Conservation (phyloP, 225 moss, liverwort and hornwort species). For the Lunularia cruciata region DNA sequence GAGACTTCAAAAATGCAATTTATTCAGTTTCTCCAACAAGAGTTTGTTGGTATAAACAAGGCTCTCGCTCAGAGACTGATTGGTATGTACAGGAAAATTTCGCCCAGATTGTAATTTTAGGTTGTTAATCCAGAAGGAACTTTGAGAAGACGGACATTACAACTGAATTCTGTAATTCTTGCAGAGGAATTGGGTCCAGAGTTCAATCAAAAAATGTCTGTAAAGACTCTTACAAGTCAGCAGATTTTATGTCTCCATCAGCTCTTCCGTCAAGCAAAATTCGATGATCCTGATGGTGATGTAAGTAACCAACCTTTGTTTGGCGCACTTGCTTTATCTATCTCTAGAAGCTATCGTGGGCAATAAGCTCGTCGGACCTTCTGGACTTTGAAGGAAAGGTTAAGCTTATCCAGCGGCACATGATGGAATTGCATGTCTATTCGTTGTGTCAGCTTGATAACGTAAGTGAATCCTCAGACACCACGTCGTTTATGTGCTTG, state of each 20-base stretch:
- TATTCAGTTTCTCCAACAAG: conserved; percentile 81
- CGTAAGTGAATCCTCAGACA: too few species aligned
- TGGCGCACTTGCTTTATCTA: too few species aligned
- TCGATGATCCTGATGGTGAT: conserved; percentile 91
- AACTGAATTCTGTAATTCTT: not conserved
- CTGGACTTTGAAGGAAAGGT: too few species aligned
- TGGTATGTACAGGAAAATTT: conserved; percentile 39
- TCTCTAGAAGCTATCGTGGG: too few species aligned
- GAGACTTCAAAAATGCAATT: conserved; percentile 73
- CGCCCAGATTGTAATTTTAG: not conserved
- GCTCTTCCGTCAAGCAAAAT: conserved; percentile 94
- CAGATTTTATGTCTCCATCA: conserved; percentile 94
- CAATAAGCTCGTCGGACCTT: too few species aligned
- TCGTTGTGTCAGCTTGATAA: too few species aligned
- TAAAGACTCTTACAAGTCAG: conserved; percentile 73
- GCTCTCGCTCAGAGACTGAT: conserved; percentile 88
- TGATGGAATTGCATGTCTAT: too few species aligned
- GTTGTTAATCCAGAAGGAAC: not conserved
- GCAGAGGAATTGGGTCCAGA: conserved; percentile 87
- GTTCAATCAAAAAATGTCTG: conserved; percentile 66
- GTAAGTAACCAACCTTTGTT: too few species aligned
- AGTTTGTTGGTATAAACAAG: conserved; percentile 87
- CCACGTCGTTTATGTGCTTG: too few species aligned
- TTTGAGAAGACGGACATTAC: not conserved
- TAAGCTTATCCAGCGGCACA: too few species aligned